Conservation (phyloP, 2,329 filamentous ascomycete genomes). For the Nakataea oryzae region DNA sequence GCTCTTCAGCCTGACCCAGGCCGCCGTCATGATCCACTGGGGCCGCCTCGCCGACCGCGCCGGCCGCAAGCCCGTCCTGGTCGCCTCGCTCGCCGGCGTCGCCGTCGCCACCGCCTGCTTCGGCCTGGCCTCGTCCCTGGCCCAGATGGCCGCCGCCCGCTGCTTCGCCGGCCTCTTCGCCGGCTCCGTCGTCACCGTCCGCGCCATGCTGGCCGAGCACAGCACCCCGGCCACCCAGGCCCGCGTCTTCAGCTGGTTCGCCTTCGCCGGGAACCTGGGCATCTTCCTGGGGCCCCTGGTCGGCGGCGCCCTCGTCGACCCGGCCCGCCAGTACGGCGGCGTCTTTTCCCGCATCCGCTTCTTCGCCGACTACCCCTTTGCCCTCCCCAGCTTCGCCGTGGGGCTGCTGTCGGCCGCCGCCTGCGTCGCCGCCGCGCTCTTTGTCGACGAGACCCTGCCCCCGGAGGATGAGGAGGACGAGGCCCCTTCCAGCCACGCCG, state of each 20-base stretch:
- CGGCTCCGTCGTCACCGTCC: slow-evolving; percentile 62
- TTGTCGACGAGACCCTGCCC: slow-evolving; percentile 52
- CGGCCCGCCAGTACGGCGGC: slow-evolving; percentile 49
- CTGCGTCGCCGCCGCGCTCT: slow-evolving; percentile 39
- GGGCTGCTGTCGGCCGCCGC: slow-evolving; percentile 42
- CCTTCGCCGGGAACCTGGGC: slow-evolving; percentile 64
- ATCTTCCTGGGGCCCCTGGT: slow-evolving; percentile 62
- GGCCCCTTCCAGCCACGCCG: background rate
- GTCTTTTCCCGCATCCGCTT: slow-evolving; percentile 46
- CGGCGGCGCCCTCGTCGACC: slow-evolving; percentile 60
- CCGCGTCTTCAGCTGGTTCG: slow-evolving; percentile 64
- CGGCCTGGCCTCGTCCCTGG: slow-evolving; percentile 46
- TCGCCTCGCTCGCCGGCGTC: background rate
- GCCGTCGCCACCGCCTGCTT: background rate
- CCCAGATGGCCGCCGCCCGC: slow-evolving; percentile 65
- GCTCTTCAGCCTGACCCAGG: slow-evolving; percentile 65
- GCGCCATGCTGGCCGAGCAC: slow-evolving; percentile 68
- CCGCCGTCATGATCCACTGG: slow-evolving; percentile 69
- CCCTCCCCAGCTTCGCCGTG: slow-evolving; percentile 50
- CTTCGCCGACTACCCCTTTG: slow-evolving; percentile 55
- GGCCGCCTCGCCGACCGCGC: slow-evolving; percentile 52
- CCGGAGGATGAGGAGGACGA: slow-evolving; percentile 5
- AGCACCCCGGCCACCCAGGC: slow-evolving; percentile 62
- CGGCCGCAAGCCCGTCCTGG: slow-evolving; percentile 8
- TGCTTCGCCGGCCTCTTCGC: slow-evolving; percentile 65